Percentiles rank a stretch among this genome's conserved stretches.
Conservation (phyloP, 768 basidiomycete species). For the Tricholomella constricta region DNA sequence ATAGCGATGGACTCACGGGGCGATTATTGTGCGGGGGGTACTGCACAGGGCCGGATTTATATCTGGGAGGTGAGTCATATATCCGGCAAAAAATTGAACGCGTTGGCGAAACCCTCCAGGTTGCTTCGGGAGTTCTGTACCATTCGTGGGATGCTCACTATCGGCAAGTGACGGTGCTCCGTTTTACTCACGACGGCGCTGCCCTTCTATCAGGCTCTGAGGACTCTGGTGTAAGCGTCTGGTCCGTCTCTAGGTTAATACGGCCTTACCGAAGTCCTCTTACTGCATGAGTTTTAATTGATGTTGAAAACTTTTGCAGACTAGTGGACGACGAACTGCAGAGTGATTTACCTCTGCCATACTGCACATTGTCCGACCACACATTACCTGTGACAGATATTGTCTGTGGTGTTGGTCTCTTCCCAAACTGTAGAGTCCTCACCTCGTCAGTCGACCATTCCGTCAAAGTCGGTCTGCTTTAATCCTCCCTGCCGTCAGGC, state of each 20-base stretch:
- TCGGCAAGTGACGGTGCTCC: conserved; percentile 79
- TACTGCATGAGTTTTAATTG: not conserved
- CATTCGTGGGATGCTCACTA: conserved; percentile 96
- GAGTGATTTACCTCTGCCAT: conserved; percentile 74
- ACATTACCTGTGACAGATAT: conserved; percentile 89
- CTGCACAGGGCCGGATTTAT: conserved; percentile 85
- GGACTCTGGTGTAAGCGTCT: conserved; percentile 87
- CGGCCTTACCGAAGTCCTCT: conserved; percentile 16
- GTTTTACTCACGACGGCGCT: conserved; percentile 81
- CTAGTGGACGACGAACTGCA: conserved; percentile 75
- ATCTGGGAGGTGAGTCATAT: conserved; percentile 85
- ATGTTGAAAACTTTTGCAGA: conserved; percentile 41
- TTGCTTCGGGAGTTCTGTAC: conserved; percentile 91
- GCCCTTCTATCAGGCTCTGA: conserved; percentile 86
- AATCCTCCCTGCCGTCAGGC: conserved; percentile 3
- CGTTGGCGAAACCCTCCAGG: conserved; percentile 42
- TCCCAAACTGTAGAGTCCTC: conserved; percentile 75
- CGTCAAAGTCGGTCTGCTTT: conserved; percentile 66
- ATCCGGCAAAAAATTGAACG: not conserved
- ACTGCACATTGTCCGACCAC: conserved; percentile 85
- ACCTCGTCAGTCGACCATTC: conserved; percentile 88
- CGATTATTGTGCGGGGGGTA: conserved; percentile 84
- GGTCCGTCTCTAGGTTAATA: conserved; percentile 83
- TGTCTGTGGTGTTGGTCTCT: conserved; percentile 74
- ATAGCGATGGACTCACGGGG: conserved; percentile 75